Evolutionary conservation across 331 rosid species (phyloP), one percentile per base, ranked within the genome.

Genomic region (Pyrus hybrid): DNA sequence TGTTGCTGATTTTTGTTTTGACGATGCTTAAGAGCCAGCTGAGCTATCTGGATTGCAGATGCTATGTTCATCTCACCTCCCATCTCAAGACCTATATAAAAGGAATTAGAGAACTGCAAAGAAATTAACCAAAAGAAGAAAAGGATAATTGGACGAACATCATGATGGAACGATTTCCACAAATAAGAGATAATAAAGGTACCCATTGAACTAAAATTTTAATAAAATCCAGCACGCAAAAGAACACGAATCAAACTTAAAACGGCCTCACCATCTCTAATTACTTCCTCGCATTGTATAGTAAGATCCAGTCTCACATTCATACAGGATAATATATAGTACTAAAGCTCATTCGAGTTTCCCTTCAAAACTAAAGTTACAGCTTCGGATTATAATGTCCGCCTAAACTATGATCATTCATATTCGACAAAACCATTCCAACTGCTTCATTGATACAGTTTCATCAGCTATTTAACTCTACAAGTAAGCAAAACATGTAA

Each of bases 1-100:
- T 92, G 99, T 37, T 95, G 99, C 84, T 95, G 99, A 64, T 92
- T 92, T 85, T 95, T 95, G 81, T 95, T 95, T 83, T 95, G 99
- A 67, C 97, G 84, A 84, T 95, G 97, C 82, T 94, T 94, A 74
- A 94, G 93, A 63, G 97, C 99, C 82, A 92, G 87, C 84, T 94
- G 96, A 53, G 99, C 97, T 70, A 94, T 87, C 84, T 92, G 99
- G 71, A 94, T 94, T 20, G 91, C 95, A 61, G 97, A 89, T 71
- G 97, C 87, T 53, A 94, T 82, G 83, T 94, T 90, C 94, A 92
- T 90, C 86, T 92, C 99, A 65, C 97, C 96, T 22, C 99, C 97
- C 71, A 89, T 83, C 83, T 94, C 97, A 26, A 89, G 85, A 68
- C 97, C 98, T 91, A 66, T 35, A 74, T 17, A 23, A 26, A 14